These are phyloP conservation scores for Diaporthe vaccinii DNA, from an alignment of 2,329 filamentous ascomycete genomes.

Conservation along the genomic window DNA sequence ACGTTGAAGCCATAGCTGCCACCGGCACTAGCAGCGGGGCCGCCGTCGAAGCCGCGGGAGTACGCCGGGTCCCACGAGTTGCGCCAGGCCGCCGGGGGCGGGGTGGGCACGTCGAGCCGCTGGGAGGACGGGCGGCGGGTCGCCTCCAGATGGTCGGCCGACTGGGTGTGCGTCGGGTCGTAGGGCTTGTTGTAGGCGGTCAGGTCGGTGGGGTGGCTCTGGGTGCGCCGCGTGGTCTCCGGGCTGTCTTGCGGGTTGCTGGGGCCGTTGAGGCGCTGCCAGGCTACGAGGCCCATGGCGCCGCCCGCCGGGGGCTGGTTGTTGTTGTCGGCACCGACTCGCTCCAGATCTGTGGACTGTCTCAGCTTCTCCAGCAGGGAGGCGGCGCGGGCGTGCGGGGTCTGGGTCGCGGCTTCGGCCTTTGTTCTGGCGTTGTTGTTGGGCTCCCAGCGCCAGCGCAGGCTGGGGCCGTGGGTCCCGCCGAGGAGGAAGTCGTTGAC, in stretches of 20 bases:
- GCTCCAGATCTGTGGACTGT: background rate
- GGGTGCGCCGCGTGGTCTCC: background rate
- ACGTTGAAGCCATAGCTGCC: slow-evolving; percentile 18
- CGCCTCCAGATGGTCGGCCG: background rate
- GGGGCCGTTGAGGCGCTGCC: slow-evolving; percentile 26
- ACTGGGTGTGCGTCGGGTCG: background rate
- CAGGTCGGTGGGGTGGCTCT: background rate
- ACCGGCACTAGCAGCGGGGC: background rate
- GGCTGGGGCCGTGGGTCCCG: too few relatives aligned
- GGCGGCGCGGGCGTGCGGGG: background rate
- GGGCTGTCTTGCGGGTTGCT: background rate
- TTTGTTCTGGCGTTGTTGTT: background rate
- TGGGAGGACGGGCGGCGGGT: background rate
- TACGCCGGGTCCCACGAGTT: slow-evolving; percentile 3
- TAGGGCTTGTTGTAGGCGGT: background rate
- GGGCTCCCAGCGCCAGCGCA: too few relatives aligned
- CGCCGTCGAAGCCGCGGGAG: too few relatives aligned
- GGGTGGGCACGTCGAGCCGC: background rate
- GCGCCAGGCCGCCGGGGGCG: background rate
- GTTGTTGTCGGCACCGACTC: background rate
- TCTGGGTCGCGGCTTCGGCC: background rate
- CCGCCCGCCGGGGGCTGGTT: background rate
- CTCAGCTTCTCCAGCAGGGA: background rate
- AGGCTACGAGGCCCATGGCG: slow-evolving; percentile 33
- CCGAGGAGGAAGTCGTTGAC: slow-evolving; percentile 32